phyloP scores from a whole-genome alignment of 257 asterid species.

The Ilex asprella region DNA sequence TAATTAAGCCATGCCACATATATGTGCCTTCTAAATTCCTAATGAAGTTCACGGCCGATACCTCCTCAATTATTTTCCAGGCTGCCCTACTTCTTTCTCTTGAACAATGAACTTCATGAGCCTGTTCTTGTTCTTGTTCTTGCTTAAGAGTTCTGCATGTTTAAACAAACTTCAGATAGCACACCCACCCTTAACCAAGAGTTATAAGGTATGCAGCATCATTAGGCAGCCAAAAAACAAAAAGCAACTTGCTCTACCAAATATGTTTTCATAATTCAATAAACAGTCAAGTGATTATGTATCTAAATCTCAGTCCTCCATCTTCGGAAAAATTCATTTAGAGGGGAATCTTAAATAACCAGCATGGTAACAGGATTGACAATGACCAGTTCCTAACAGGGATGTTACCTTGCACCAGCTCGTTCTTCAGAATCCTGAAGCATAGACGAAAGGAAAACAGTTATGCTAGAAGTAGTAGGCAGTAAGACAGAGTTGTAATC shows the following conservation, averaged over 20 bases:
- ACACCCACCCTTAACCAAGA: background rate
- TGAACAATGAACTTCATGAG: conserved; percentile 80
- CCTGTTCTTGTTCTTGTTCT: conserved; percentile 36
- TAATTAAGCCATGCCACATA: background rate
- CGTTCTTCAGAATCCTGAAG: background rate
- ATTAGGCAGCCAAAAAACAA: background rate
- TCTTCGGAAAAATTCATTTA: background rate
- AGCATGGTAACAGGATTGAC: background rate
- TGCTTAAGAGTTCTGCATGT: conserved; percentile 38
- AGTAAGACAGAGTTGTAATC: background rate
- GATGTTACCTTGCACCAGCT: background rate
- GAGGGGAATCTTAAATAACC: background rate
- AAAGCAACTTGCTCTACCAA: background rate
- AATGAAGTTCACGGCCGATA: conserved; percentile 12
- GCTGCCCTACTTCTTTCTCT: conserved; percentile 94
- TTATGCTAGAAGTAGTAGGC: background rate
- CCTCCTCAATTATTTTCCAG: conserved; percentile 75
- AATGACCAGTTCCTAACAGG: too few species aligned
- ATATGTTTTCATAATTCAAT: background rate
- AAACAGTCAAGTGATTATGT: background rate
- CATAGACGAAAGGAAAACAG: background rate
- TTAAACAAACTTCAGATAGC: conserved; percentile 4
- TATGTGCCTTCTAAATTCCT: background rate
- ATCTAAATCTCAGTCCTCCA: background rate
- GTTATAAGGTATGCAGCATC: background rate